Conservation (phyloP, 495 filamentous ascomycete genomes). For the Podospora anserina region DNA sequence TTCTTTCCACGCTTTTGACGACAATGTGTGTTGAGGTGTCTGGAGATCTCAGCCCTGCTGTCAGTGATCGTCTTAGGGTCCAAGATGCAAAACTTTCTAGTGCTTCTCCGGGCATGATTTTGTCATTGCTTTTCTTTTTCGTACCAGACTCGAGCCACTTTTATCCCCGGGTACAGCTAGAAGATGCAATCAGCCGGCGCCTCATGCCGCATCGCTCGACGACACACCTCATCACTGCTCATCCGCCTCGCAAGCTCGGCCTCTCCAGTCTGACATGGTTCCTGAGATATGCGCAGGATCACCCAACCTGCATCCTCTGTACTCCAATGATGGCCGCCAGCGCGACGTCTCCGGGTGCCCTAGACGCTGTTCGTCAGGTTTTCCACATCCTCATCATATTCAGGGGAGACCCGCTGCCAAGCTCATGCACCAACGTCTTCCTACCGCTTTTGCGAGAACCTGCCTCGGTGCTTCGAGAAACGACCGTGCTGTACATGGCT, state of each 20-base stretch:
- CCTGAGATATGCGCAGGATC: not conserved
- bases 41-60: not conserved
- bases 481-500: not conserved
- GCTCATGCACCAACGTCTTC: not conserved
- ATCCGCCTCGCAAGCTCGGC: constrained; percentile 6
- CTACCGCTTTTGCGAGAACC: not conserved
- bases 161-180: constrained; percentile 15
- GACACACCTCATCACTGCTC: not conserved
- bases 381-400: not conserved
- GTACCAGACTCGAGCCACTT: not conserved
- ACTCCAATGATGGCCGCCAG: not conserved
- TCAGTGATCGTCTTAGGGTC: not conserved
- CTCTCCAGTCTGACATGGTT: not conserved
- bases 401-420: not conserved
- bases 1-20: not conserved
- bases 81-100: not conserved
- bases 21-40: not conserved
- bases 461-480: not conserved
- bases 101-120: not conserved
- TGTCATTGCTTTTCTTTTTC: not conserved
- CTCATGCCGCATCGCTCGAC: not conserved
- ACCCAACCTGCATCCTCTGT: not conserved
- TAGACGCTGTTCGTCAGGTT: not conserved
- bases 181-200: constrained; percentile 5
- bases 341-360: not conserved